phyloP scores from a whole-genome alignment of 2,329 filamentous ascomycete genomes.

The Rhynchosporium secalis region DNA sequence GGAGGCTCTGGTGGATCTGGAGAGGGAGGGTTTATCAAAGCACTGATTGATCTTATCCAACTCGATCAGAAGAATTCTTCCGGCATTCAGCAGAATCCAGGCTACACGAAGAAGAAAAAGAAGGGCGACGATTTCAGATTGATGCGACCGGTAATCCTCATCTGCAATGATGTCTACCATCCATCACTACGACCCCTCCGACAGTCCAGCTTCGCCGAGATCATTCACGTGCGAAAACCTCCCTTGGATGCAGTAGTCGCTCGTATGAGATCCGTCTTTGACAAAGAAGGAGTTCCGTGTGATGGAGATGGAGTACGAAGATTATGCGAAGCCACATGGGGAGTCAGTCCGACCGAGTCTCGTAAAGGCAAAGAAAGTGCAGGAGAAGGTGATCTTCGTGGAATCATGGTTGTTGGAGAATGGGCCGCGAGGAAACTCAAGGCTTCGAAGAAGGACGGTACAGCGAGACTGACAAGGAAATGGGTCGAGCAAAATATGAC shows the following conservation, averaged over 20 bases:
- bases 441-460: slow-evolving; percentile 45
- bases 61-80: slow-evolving; percentile 78
- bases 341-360: slow-evolving; percentile 71
- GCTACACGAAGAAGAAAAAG: slow-evolving; percentile 51
- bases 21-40: slow-evolving; percentile 94
- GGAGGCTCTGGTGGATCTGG: slow-evolving; percentile 73
- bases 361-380: slow-evolving; percentile 66
- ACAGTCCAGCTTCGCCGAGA: slow-evolving; percentile 81
- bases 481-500: slow-evolving; percentile 77
- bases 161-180: slow-evolving; percentile 97
- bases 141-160: slow-evolving; percentile 84
- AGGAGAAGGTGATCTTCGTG: slow-evolving; percentile 73
- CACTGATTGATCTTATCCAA: slow-evolving; percentile 84
- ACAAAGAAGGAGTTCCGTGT: slow-evolving; percentile 83
- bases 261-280: slow-evolving; percentile 80
- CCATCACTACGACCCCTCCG: slow-evolving; percentile 82
- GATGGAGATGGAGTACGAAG: slow-evolving; percentile 87
- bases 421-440: slow-evolving; percentile 77
- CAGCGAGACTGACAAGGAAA: slow-evolving; percentile 62
- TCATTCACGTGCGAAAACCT: slow-evolving; percentile 89
- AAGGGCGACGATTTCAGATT: slow-evolving; percentile 85
- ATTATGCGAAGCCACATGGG: slow-evolving; percentile 81
- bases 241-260: slow-evolving; percentile 81
- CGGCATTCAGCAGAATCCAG: slow-evolving; percentile 38
- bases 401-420: slow-evolving; percentile 83